phyloP scores from a whole-genome alignment of 73 alveolate species.

The Breviolum minutum region DNA sequence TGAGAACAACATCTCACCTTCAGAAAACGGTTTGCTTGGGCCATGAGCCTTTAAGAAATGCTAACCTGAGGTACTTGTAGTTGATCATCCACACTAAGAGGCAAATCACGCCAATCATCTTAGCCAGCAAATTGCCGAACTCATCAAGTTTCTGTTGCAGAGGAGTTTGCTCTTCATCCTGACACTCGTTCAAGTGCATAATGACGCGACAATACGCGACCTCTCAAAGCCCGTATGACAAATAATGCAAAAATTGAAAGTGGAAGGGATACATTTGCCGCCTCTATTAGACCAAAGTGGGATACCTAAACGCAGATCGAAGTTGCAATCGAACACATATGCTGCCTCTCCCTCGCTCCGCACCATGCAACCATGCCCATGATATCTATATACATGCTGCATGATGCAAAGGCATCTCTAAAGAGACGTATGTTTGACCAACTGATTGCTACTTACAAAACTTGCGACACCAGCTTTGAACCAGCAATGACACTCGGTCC shows the following conservation, averaged over 20 bases:
- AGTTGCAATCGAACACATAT: not conserved
- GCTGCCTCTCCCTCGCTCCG: no score
- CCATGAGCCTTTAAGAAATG: no score
- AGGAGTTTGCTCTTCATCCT: conserved; percentile 98
- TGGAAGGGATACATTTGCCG: conserved; percentile 21
- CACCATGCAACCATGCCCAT: no score
- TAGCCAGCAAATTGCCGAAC: conserved; percentile 96
- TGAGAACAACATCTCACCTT: not conserved
- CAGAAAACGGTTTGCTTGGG: not conserved
- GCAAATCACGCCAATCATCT: conserved; percentile 89
- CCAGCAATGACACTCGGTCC: not conserved
- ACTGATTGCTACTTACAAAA: not conserved
- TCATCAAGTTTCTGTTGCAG: conserved; percentile 98
- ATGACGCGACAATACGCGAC: no score
- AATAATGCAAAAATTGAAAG: no score
- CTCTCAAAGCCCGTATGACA: no score
- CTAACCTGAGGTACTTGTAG: conserved; percentile 54
- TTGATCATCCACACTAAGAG: conserved; percentile 84
- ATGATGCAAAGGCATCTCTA: no score
- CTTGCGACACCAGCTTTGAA: not conserved
- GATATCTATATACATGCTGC: no score
- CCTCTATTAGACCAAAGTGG: not conserved
- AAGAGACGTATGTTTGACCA: no score
- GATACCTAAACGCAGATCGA: not conserved
- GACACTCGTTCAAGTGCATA: not conserved